These are phyloP conservation scores for Colletotrichum sp. DNA, from an alignment of 2,329 filamentous ascomycete species.

Conservation along the genomic window DNA sequence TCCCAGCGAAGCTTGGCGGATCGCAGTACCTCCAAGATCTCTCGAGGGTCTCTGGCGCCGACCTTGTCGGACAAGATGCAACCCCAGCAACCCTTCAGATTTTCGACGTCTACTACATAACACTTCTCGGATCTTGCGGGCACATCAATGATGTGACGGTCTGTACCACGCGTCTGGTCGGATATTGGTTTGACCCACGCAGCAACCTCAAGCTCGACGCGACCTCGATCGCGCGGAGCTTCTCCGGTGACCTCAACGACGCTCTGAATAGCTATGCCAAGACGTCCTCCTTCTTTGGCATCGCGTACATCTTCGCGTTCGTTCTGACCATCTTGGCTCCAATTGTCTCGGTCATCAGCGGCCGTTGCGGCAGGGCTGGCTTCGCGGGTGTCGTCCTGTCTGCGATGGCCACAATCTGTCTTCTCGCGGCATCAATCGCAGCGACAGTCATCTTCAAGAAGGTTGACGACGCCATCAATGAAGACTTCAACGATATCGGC, in stretches of 20 bases:
- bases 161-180: constrained; percentile 32
- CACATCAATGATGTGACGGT: constrained; percentile 24
- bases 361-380: constrained; percentile 18
- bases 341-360: constrained; percentile 24
- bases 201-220: constrained; percentile 32
- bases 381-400: constrained; percentile 24
- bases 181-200: constrained; percentile 35
- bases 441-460: constrained; percentile 28
- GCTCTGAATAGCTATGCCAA: constrained; percentile 30
- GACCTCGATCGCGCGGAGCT: constrained; percentile 25
- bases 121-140: constrained; percentile 37
- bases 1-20: constrained; percentile 33
- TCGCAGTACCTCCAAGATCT: constrained; percentile 37
- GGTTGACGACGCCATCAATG: constrained; percentile 30
- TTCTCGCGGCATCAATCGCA: constrained; percentile 30
- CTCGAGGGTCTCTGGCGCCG: constrained; percentile 31
- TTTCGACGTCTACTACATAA: constrained; percentile 32
- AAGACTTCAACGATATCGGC: constrained; percentile 27
- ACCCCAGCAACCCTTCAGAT: constrained; percentile 32
- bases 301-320: constrained; percentile 32
- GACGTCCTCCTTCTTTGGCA: constrained; percentile 31
- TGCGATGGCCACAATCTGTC: constrained; percentile 27
- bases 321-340: constrained; percentile 26
- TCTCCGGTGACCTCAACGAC: constrained; percentile 23
- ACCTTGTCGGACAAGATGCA: constrained; percentile 33